These are phyloP conservation scores for Solanum sejunctum DNA, from an alignment of 257 asterid genomes.

Conservation along the genomic window DNA sequence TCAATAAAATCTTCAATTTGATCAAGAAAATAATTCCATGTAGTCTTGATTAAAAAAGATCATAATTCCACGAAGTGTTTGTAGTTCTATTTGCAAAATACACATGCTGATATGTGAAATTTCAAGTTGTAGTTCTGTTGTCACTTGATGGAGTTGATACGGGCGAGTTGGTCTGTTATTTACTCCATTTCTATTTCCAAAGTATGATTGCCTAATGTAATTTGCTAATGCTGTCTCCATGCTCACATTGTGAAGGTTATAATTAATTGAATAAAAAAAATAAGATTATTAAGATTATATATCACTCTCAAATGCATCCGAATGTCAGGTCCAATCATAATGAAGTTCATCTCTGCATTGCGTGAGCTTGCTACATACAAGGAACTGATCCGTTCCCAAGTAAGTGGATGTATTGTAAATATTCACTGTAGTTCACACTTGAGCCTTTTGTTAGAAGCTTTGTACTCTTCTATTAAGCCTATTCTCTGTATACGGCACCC, in stretches of 20 bases:
- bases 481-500: not conserved
- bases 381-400: constrained; percentile 97
- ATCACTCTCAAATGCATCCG: not conserved
- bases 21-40: not conserved
- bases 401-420: constrained; percentile 19
- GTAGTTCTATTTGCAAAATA: not conserved
- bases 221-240: not conserved
- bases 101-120: not conserved
- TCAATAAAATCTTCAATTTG: not conserved
- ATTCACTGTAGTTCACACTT: not conserved
- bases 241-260: not conserved
- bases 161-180: not conserved
- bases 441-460: not conserved
- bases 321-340: constrained; percentile 69
- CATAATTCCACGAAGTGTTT: not conserved
- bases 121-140: not conserved
- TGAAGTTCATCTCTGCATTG: constrained; percentile 64
- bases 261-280: not conserved
- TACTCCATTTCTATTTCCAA: not conserved
- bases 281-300: not conserved
- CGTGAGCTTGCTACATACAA: constrained; percentile 86
- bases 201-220: not conserved
- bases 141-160: not conserved
- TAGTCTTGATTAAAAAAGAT: not conserved
- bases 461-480: not conserved